These are phyloP conservation scores for Artomyces pyxidatus DNA, from an alignment of 768 basidiomycete species.

Conservation along the genomic window DNA sequence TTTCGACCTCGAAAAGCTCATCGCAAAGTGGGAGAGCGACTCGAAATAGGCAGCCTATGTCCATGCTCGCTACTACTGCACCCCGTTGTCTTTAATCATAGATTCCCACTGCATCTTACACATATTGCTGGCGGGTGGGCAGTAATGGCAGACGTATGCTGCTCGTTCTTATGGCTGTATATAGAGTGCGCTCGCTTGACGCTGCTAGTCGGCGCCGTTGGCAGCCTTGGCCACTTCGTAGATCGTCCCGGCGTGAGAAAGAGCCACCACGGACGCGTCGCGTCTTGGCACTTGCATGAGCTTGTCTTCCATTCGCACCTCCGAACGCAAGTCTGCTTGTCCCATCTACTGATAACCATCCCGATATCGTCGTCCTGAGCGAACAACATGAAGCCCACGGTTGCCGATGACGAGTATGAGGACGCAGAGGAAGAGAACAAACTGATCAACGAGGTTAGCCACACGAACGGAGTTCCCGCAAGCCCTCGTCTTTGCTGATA, in stretches of 20 bases:
- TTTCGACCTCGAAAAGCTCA: slow-evolving; percentile 91
- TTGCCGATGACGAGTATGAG: slow-evolving; percentile 65
- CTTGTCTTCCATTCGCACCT: too few species aligned
- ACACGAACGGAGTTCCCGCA: background rate
- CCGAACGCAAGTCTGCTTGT: too few species aligned
- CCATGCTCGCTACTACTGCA: slow-evolving; percentile 3
- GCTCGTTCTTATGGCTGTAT: background rate
- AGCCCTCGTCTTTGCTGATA: too few species aligned
- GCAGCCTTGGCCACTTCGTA: too few species aligned
- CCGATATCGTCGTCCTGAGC: too few species aligned
- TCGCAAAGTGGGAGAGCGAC: slow-evolving; percentile 68
- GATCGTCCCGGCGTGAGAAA: slow-evolving; percentile 3
- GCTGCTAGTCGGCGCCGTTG: too few species aligned
- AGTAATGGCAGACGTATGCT: background rate
- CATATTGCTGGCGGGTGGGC: background rate
- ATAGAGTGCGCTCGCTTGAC: background rate
- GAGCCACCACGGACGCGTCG: background rate
- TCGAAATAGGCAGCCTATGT: slow-evolving; percentile 20
- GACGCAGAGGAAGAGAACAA: slow-evolving; percentile 88
- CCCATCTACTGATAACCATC: too few species aligned
- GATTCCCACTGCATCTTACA: background rate
- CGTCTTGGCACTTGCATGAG: too few species aligned
- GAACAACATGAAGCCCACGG: slow-evolving; percentile 36
- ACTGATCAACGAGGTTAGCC: slow-evolving; percentile 72
- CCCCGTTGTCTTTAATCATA: slow-evolving; percentile 12